These are phyloP conservation scores for Cyberlindnera suaveolens DNA, from an alignment of 805 yeast species.

Conservation along the genomic window DNA sequence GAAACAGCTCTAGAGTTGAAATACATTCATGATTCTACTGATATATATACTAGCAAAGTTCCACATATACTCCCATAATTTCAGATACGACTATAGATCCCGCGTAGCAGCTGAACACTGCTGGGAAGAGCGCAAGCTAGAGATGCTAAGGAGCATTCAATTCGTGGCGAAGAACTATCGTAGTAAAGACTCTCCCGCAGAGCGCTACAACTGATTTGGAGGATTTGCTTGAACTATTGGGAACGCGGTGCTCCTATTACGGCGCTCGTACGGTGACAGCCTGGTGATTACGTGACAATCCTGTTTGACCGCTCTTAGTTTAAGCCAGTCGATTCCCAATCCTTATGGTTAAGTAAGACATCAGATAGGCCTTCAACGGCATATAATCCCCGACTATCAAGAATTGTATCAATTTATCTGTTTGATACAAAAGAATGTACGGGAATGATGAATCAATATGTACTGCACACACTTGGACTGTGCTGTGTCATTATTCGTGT, in stretches of 20 bases:
- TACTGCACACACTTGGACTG: slow-evolving; percentile 50
- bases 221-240: slow-evolving; percentile 33
- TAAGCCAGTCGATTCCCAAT: slow-evolving; percentile 33
- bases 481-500: slow-evolving; percentile 33
- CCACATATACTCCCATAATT: no score
- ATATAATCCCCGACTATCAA: slow-evolving; percentile 40
- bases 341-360: slow-evolving; percentile 49
- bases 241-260: slow-evolving; percentile 35
- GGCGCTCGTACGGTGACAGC: slow-evolving; percentile 46
- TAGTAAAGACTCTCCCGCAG: slow-evolving; percentile 42
- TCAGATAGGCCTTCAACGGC: slow-evolving; percentile 48
- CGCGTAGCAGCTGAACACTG: no score
- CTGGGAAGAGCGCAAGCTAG: no score
- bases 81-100: no score
- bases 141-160: no score
- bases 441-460: slow-evolving; percentile 20
- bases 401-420: slow-evolving; percentile 34
- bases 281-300: slow-evolving; percentile 49
- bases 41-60: no score
- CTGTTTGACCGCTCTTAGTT: slow-evolving; percentile 34
- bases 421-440: slow-evolving; percentile 21
- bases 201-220: slow-evolving; percentile 39
- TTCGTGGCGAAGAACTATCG: slow-evolving; percentile 20
- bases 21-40: no score
- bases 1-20: no score